Evolutionary conservation across 495 filamentous ascomycete genomes (phyloP), one percentile per base, ranked within the genome.

Genomic region (Penicillium parvum): DNA sequence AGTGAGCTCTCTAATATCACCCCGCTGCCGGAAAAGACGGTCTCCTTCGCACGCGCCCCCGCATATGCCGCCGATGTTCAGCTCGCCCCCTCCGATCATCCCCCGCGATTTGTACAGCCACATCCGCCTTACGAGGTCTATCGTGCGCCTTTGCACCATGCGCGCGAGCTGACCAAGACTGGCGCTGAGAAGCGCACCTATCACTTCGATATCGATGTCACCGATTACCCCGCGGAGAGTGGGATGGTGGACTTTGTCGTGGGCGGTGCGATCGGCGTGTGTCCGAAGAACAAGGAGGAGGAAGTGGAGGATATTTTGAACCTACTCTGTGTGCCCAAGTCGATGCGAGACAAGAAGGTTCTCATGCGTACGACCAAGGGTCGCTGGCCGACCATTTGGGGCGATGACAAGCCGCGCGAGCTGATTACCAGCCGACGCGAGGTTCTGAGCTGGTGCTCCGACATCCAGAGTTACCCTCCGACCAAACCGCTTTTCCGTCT

Each of bases 331-430:
- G 75, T 96, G 12, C 86, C 88, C 3, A 77, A 75, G 22, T 83
- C 77, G 43, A 75, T 92, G 39, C 81, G 91, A 28, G 87, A 95
- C 57, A 90, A 85, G 65, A 82, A 83, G 11, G 74, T 96, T 16
- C 66, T 82, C 10, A 66, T 97, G 27, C 78, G 80, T 52, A 98
- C 92, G 2, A 78, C 72, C 16, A 76, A 73, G 23, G 94, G 94
- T 11, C 74, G 92, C 7, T 98, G 92, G 92, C 92, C 92, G 2
- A 97, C 92, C 7, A 92, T 98, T 32, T 98, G 94, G 92, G 91
- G 90, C 15, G 85, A 92, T n/a, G 90, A 96, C 20, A 56, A 86
- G 55, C 62, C 91, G 1, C 76, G 94, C 28, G 82, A 90, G 50
- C 64, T 98, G 15, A 74, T 86, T 35, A 96, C 91, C 1, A 96